Percentiles rank a stretch among this genome's conserved stretches.
These are phyloP conservation scores for Apiotrichum gracile DNA, from an alignment of 1,284 basidiomycete genomes.

Conservation along the genomic window DNA sequence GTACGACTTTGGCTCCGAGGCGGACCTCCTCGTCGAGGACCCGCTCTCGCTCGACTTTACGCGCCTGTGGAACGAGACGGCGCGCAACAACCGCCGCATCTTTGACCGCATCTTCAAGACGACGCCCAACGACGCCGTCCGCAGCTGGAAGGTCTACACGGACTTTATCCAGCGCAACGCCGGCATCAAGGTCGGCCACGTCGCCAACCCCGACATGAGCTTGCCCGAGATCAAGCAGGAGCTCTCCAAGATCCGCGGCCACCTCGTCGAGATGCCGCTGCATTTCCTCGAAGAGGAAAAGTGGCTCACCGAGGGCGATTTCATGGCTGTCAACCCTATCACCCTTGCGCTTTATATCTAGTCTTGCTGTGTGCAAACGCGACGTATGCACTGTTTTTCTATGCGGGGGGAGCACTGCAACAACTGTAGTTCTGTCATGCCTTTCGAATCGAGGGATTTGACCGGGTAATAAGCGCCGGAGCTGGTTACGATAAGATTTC, in stretches of 20 bases:
- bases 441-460: too few species aligned
- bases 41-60: slow-evolving; percentile 62
- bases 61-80: slow-evolving; percentile 65
- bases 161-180: slow-evolving; percentile 50
- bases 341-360: slow-evolving; percentile 41
- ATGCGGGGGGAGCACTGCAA: too few species aligned
- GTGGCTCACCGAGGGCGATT: slow-evolving; percentile 36
- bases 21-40: slow-evolving; percentile 71
- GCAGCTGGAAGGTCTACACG: slow-evolving; percentile 69
- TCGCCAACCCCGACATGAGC: slow-evolving; percentile 58
- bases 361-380: too few species aligned
- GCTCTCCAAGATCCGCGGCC: slow-evolving; percentile 58
- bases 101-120: slow-evolving; percentile 49
- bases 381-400: too few species aligned
- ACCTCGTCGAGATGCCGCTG: slow-evolving; percentile 50
- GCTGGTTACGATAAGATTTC: too few species aligned
- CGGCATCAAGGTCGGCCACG: slow-evolving; percentile 62
- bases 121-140: slow-evolving; percentile 71
- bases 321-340: slow-evolving; percentile 36
- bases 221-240: slow-evolving; percentile 66
- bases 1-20: slow-evolving; percentile 57
- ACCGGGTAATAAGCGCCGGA: too few species aligned
- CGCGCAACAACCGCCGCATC: slow-evolving; percentile 69
- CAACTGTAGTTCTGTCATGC: too few species aligned
- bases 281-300: slow-evolving; percentile 36